Evolutionary conservation across 305 asterid species (phyloP).

Genomic region (Ilex paraguariensis): DNA sequence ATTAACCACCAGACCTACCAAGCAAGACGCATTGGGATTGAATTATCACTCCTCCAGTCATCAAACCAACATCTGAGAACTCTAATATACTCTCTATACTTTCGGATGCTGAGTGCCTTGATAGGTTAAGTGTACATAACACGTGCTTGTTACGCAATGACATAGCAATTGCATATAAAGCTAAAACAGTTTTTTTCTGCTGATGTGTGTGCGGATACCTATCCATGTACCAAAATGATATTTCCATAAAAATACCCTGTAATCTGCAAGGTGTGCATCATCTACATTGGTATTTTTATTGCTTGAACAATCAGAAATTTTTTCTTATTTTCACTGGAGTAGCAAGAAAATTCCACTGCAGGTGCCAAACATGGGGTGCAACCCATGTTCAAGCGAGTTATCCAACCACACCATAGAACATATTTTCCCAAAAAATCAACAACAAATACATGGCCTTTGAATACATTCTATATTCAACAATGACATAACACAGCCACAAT

Average conservation of each 20-base stretch:
- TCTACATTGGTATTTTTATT: neutral
- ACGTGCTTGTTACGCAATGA: conserved; percentile 71
- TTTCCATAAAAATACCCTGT: too few species aligned
- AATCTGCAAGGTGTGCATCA: too few species aligned
- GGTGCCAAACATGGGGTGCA: too few species aligned
- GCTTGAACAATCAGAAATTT: too few species aligned
- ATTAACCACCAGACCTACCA: conserved; percentile 53
- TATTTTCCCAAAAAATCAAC: too few species aligned
- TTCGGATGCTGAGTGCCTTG: conserved; percentile 94
- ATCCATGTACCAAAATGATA: neutral
- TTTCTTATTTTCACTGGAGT: too few species aligned
- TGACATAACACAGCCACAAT: too few species aligned
- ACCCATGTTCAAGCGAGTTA: too few species aligned
- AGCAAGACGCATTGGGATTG: conserved; percentile 92
- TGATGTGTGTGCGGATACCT: conserved; percentile 98
- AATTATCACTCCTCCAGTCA: conserved; percentile 97
- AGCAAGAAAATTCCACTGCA: too few species aligned
- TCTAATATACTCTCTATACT: conserved; percentile 95
- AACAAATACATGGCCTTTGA: too few species aligned
- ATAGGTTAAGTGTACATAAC: conserved; percentile 94
- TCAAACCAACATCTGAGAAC: conserved; percentile 96
- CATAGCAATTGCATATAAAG: conserved; percentile 90
- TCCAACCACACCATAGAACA: too few species aligned
- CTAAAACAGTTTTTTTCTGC: conserved; percentile 94
- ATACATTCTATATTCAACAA: too few species aligned